Base-by-base conservation (phyloP, 2,329 filamentous ascomycete species). In the Trichoderma breve region DNA sequence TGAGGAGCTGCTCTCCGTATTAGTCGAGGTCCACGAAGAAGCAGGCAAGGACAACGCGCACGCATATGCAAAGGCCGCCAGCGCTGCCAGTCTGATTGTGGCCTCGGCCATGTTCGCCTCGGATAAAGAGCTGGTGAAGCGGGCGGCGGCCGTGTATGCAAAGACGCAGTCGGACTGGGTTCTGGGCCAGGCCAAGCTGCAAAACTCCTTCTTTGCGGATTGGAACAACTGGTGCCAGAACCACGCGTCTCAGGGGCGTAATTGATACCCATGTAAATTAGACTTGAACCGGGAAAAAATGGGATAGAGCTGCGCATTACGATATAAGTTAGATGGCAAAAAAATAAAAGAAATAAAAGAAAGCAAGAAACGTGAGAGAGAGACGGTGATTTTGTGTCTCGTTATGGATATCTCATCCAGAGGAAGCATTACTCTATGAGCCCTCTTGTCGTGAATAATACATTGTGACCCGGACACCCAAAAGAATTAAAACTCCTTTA, bases 211-310 rank as follows among this genome's bases (percentile, higher is more conserved):
- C 80, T 92, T 93, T 76, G 84, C 85, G 2, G 91, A 93, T 73
- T 94, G 91, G 91, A 85, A 90, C 74, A 93, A 93, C 77, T 94
- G 92, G 92, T 90, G 87, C 77, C 84, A 87, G 79, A 86, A 84
- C 71, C 82, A 85, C 76, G 83, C 83, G 15, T 79, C 80, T 32
- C 78, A 81, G 75, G 74, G 76, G 57, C 73, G 61, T 39, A 51
- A 58, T 73, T 73, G 72, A 73, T 73, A 73, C 75, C 36, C 73
- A 75, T 74, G 75, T 78, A 71, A 39, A 73, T 73, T 73, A 75
- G 55, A 74, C 65, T 28, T 28, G n/a, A 67, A 8, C 28, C n/a
- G 34, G 43, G 24, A 30, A 64, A 34, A 43, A n/a, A 51, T 32
- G 32, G 32, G n/a, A 61, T 53, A 62, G 55, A 70, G 57, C 30